Evolutionary conservation across 2,329 filamentous ascomycete species (phyloP).

Genomic region (Botrytis deweyae): DNA sequence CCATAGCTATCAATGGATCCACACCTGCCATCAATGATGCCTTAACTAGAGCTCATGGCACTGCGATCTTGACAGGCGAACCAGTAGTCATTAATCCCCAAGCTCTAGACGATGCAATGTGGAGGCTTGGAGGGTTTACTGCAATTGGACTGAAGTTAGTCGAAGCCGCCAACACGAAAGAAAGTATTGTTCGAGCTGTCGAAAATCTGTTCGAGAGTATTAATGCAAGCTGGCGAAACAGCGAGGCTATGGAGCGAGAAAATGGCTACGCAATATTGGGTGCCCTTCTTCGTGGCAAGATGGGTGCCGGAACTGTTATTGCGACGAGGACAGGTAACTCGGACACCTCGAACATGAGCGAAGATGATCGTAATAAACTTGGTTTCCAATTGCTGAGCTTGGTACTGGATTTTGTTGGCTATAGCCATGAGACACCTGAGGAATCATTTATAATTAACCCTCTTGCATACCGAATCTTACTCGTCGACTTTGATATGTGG

Average conservation of each 20-base stretch:
- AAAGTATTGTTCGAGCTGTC: slow-evolving; percentile 73
- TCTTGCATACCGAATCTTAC: slow-evolving; percentile 84
- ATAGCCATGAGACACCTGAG: slow-evolving; percentile 73
- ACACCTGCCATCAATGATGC: slow-evolving; percentile 87
- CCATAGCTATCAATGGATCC: slow-evolving; percentile 84
- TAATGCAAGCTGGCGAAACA: slow-evolving; percentile 92
- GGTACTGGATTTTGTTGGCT: slow-evolving; percentile 84
- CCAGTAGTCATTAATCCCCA: slow-evolving; percentile 80
- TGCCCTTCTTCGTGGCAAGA: slow-evolving; percentile 78
- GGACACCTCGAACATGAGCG: slow-evolving; percentile 44
- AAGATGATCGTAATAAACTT: slow-evolving; percentile 55
- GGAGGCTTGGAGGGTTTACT: slow-evolving; percentile 89
- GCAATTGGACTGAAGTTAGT: slow-evolving; percentile 82
- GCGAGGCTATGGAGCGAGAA: slow-evolving; percentile 95
- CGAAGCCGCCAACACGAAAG: slow-evolving; percentile 68
- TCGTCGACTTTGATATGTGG: slow-evolving; percentile 95
- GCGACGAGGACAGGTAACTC: slow-evolving; percentile 38
- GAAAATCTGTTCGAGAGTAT: slow-evolving; percentile 84
- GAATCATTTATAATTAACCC: slow-evolving; percentile 95
- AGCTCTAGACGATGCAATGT: slow-evolving; percentile 85
- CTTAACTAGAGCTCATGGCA: slow-evolving; percentile 74
- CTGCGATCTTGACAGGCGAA: slow-evolving; percentile 77
- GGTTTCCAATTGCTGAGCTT: slow-evolving; percentile 68
- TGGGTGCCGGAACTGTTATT: slow-evolving; percentile 54
- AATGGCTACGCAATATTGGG: slow-evolving; percentile 90